Percentiles rank a stretch among this genome's conserved stretches.
Conservation (phyloP, 805 yeast species). For the Metschnikowia arizonensis region DNA sequence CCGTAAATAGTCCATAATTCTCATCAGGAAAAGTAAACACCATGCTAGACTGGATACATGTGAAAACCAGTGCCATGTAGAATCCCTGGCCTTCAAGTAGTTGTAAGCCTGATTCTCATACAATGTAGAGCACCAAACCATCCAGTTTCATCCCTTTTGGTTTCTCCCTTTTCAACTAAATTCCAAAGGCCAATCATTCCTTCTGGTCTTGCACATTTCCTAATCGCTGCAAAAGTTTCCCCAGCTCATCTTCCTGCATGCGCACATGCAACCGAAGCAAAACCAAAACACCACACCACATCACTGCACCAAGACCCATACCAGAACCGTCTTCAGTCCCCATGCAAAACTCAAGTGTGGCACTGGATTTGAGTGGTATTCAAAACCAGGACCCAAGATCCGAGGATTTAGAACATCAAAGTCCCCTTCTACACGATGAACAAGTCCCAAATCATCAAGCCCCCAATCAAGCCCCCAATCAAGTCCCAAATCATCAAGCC, state of each 20-base stretch:
- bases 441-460: neutral
- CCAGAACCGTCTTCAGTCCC: neutral
- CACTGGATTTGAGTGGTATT: neutral
- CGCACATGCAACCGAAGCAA: slow-evolving; percentile 2
- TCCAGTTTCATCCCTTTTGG: too few relatives aligned
- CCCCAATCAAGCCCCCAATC: too few relatives aligned
- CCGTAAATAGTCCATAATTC: slow-evolving; percentile 1
- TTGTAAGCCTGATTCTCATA: too few relatives aligned
- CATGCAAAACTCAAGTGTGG: neutral
- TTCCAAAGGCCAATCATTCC: too few relatives aligned
- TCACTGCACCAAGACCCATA: neutral
- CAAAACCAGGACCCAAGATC: neutral
- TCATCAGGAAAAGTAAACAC: neutral
- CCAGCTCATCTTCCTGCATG: slow-evolving; percentile 1
- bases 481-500: neutral
- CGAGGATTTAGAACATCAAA: neutral
- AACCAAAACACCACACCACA: slow-evolving; percentile 1
- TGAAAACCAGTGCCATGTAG: neutral
- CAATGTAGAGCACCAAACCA: too few relatives aligned
- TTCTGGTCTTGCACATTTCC: neutral
- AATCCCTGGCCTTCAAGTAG: neutral
- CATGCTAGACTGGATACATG: neutral
- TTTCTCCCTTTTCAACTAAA: too few relatives aligned
- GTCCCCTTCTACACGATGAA: neutral
- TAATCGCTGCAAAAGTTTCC: neutral